These are phyloP conservation scores for Tolypocladium paradoxum DNA, from an alignment of 2,329 filamentous ascomycete species.

Conservation along the genomic window DNA sequence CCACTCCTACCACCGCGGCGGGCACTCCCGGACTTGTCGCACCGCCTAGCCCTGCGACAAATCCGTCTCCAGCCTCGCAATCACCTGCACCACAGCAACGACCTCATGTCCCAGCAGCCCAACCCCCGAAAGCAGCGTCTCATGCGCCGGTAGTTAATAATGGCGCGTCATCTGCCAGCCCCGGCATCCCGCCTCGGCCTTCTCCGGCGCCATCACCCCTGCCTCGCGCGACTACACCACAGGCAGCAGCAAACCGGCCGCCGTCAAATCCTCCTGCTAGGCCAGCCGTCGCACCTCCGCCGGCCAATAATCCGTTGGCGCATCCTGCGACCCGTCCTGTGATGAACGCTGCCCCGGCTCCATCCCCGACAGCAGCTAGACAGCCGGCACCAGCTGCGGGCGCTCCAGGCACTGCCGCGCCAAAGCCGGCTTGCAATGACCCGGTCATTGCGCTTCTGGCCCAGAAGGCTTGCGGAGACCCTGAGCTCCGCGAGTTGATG, in stretches of 20 bases:
- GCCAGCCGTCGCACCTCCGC: conserved; percentile 8
- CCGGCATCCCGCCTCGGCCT: background rate
- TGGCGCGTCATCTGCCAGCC: conserved; percentile 3
- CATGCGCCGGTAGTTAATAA: background rate
- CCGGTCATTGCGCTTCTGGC: conserved; percentile 74
- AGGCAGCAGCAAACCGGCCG: conserved; percentile 9
- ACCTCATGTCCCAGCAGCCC: conserved; percentile 1
- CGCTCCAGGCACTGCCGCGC: conserved; percentile 3
- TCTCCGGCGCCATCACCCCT: conserved; percentile 5
- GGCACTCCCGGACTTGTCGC: conserved; percentile 8
- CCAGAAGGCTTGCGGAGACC: conserved; percentile 62
- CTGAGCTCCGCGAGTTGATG: conserved; percentile 67
- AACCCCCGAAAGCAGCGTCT: background rate
- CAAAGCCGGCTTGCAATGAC: conserved; percentile 36
- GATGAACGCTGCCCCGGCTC: conserved; percentile 10
- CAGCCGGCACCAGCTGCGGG: background rate
- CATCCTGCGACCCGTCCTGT: conserved; percentile 18
- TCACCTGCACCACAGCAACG: conserved; percentile 5
- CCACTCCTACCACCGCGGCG: conserved; percentile 10
- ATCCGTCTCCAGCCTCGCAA: conserved; percentile 4
- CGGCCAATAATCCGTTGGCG: conserved; percentile 1
- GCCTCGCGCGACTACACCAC: conserved; percentile 11
- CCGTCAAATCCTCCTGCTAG: conserved; percentile 10
- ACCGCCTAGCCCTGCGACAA: conserved; percentile 6
- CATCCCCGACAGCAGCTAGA: conserved; percentile 2